A percentile compares a stretch with the other conserved stretches of the same genome.
phyloP scores from a whole-genome alignment of 345 rosid genomes.

The Hevea brasiliensis region DNA sequence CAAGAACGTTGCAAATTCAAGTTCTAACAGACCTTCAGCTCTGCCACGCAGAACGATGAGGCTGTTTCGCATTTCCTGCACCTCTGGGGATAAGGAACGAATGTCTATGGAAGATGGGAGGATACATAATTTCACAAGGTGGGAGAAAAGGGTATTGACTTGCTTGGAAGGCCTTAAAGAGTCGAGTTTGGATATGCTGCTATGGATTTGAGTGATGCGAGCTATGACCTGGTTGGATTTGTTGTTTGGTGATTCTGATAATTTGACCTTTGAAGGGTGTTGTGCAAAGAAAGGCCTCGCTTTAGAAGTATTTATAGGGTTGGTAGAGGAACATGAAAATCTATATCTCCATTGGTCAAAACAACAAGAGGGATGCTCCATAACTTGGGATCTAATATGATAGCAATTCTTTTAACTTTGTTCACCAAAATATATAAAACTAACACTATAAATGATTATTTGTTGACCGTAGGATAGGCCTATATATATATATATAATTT shows the following conservation, averaged over 20 bases:
- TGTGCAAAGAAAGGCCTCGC: conserved; percentile 12
- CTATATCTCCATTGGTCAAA: neutral
- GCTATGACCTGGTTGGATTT: no score
- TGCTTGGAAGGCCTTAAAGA: conserved; percentile 29
- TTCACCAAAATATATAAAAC: no score
- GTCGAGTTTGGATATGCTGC: conserved; percentile 26
- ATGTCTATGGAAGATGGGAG: conserved; percentile 29
- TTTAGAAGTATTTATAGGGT: neutral
- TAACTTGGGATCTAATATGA: neutral
- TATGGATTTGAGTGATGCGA: conserved; percentile 24
- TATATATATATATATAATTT: no score
- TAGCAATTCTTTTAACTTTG: neutral
- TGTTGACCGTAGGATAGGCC: no score
- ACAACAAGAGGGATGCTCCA: neutral
- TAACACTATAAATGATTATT: no score
- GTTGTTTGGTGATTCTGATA: no score
- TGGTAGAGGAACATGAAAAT: neutral
- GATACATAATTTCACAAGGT: conserved; percentile 31
- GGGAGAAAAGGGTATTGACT: conserved; percentile 29
- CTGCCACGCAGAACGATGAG: conserved; percentile 35
- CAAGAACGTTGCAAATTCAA: conserved; percentile 36
- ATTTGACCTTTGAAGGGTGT: conserved; percentile 11
- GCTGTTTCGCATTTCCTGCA: conserved; percentile 23
- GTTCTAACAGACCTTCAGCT: conserved; percentile 42
- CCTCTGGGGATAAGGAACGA: conserved; percentile 13